Base-by-base conservation (phyloP, 805 yeast genomes). In the Yarrowia hollandica region DNA sequence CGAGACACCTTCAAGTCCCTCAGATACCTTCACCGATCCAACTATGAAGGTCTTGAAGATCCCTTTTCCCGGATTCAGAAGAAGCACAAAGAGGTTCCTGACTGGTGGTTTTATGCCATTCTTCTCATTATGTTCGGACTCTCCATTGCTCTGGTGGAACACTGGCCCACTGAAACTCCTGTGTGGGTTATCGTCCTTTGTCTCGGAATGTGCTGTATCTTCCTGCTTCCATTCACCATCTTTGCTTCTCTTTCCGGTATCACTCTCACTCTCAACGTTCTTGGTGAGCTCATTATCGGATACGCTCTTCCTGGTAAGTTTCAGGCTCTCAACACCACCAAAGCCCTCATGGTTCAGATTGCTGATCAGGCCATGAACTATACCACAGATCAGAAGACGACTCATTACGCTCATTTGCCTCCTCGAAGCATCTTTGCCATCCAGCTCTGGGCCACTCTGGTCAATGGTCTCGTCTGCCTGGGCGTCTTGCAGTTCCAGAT, bases 361-460 rank as follows among this genome's bases (percentile, higher is more conserved):
- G 61, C 61, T 41, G 62, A 60, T 18, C 87, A 84, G 67, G 84
- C 86, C 0, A 75, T 78, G 37, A 74, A 76, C 64, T 83, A 77
- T 67, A 74, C 81, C 54, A 71, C 77, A 10, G 85, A 83, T 66
- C 81, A 79, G 71, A 84, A 84, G 63, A 69, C 80, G 69, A 84
- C 79, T 1, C 85, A 83, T 62, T 84, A 84, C 65, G 71, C 81
- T 64, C 79, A 80, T 61, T 70, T 83, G 9, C 83, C 86, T 0
- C 86, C 86, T 8, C 73, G 82, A 62, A 7, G 8, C 44, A 39
- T 39, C n/a, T 39, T 39, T 5, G 12, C 25, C n/a, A 39, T 39
- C 30, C 44, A 39, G 19, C 28, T 39, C 14, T 39, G 44, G 44
- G 28, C 44, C 14, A 39, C 44, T 15, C 28, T 39, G 14, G 44